Conservation (phyloP, 2,329 filamentous ascomycete genomes). For the Aureobasidium sp. region DNA sequence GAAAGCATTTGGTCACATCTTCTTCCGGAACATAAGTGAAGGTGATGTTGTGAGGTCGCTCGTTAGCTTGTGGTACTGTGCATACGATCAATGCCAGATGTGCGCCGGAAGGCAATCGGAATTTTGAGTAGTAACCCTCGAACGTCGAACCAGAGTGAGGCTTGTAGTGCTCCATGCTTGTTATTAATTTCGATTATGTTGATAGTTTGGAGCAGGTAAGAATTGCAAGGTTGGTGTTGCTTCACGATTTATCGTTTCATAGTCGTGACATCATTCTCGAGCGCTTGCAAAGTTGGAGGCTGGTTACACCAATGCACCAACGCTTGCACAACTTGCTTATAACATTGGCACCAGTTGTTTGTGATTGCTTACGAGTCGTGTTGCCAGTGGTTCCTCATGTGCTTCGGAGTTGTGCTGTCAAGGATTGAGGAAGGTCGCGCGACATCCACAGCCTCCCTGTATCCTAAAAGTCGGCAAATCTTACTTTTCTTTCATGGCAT, state of each 20-base stretch:
- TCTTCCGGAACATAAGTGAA: conserved; percentile 42
- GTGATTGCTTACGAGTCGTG: neutral
- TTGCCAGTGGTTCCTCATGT: neutral
- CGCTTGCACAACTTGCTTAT: neutral
- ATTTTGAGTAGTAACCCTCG: conserved; percentile 47
- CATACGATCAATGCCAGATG: conserved; percentile 43
- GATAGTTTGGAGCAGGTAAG: neutral
- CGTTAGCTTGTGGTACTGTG: conserved; percentile 37
- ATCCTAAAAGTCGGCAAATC: no score
- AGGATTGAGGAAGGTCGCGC: no score
- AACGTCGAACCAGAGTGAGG: conserved; percentile 39
- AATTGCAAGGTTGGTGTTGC: neutral
- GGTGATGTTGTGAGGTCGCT: conserved; percentile 38
- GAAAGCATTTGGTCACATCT: conserved; percentile 30
- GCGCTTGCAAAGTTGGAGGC: neutral
- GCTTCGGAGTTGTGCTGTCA: neutral
- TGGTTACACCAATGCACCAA: neutral
- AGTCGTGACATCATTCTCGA: conserved; percentile 6
- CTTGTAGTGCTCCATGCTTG: conserved; percentile 23
- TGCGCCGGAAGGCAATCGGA: conserved; percentile 39
- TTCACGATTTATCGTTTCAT: neutral
- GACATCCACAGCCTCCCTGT: no score
- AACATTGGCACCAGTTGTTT: neutral
- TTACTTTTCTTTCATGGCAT: no score
- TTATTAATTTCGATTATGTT: neutral